Base-by-base conservation (phyloP, 345 rosid genomes). In the Triadica sebifera region DNA sequence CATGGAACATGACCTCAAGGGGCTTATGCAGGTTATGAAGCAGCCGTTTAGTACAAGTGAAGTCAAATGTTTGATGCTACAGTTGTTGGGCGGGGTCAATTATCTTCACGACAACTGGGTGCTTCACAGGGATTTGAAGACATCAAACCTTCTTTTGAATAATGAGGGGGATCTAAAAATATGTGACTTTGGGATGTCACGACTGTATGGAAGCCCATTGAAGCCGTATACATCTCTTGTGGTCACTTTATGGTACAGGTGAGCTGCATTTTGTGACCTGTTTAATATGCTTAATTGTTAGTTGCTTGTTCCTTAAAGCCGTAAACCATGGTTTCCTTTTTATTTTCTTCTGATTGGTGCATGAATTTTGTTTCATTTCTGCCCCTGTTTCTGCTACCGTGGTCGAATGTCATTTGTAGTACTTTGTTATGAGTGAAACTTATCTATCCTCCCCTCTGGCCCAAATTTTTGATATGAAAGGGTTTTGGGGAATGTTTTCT, bases 21-120 rank as follows among this genome's bases (percentile, higher is more conserved):
- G 85, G 45, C 56, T 92, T 68, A 87, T 90, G 91, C 91, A 86
- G 47, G 72, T 72, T 45, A 90, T 80, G 91, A 90, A 92, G 76
- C 87, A 78, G 51, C 89, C 92, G 45, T 92, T 92, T 47, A 92
- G 95, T 75, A 88, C 89, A 59, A 92, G 97, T 80, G 97, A 92
- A 81, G 93, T 94, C 73, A 90, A 94, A 82, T 90, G 97, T 71
- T 72, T 94, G 88, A 88, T 92, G 98, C 56, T 86, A 66, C 97
- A 94, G 79, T 81, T 94, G 39, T 74, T 94, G 92, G 91, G 86
- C 71, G 97, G 97, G 65, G 82, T 94, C 69, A 80, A 85, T 50
- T 86, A 88, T 88, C 97, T 94, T 65, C 98, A 90, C 78, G 89
- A 90, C 68, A 92, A 94, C 75, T 94, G 98, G 98, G 86, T 92